A percentile compares a stretch with the other conserved stretches of the same genome.
Conservation (phyloP, 1,284 basidiomycete species). For the Jaminaea rosea region DNA sequence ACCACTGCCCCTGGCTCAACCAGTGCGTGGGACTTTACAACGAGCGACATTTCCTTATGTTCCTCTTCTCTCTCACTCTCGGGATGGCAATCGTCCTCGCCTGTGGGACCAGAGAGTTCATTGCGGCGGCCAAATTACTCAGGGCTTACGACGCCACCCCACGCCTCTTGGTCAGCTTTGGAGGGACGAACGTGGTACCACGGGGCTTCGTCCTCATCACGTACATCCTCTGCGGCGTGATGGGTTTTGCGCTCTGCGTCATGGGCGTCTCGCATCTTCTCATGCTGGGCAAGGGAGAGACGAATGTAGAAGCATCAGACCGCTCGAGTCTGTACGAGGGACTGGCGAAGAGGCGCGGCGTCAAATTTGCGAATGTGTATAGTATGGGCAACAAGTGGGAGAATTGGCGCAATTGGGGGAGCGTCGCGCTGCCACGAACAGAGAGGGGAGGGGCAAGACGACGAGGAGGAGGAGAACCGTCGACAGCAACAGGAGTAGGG, state of each 20-base stretch:
- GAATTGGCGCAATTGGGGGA: neutral
- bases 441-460: neutral
- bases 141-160: neutral
- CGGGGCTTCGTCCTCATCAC: slow-evolving; percentile 58
- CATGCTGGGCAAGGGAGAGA: slow-evolving; percentile 69
- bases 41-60: slow-evolving; percentile 88
- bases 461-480: neutral
- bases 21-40: slow-evolving; percentile 90
- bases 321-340: slow-evolving; percentile 66
- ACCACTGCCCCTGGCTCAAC: slow-evolving; percentile 70
- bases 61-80: slow-evolving; percentile 59
- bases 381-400: too few relatives aligned
- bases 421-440: neutral
- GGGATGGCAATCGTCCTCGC: slow-evolving; percentile 30
- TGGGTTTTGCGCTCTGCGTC: slow-evolving; percentile 65
- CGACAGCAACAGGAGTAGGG: neutral
- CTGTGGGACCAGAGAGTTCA: too few relatives aligned
- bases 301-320: slow-evolving; percentile 82
- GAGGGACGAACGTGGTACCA: too few relatives aligned
- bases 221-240: slow-evolving; percentile 61
- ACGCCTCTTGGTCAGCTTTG: neutral
- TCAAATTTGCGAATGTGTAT: too few relatives aligned
- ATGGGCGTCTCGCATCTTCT: slow-evolving; percentile 75
- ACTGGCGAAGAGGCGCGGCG: slow-evolving; percentile 60
- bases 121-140: neutral